Base-by-base conservation (phyloP, 768 basidiomycete species). In the Boletus barrowsii region DNA sequence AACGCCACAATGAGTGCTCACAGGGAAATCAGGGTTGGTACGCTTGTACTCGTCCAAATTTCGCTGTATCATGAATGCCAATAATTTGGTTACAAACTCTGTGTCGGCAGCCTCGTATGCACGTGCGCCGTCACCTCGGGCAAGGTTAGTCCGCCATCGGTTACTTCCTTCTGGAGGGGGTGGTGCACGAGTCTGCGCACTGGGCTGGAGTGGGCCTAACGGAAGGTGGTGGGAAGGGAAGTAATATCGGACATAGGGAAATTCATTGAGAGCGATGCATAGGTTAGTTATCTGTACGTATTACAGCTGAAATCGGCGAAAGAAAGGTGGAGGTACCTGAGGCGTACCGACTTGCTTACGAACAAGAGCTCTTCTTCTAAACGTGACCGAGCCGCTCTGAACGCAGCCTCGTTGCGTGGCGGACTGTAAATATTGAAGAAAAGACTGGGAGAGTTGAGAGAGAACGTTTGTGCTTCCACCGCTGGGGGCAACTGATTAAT, bases 351-450 rank as follows among this genome's bases (percentile, higher is more conserved):
- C 71, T 86, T 89, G 68, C 82, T 82, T 42, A 76, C 73, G 64
- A 93, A 90, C 51, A 80, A 77, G 18, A 99, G 76, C 65, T 98
- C 95, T 64, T 96, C 92, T 66, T 93, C 88, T 42, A 95, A 75
- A n/a, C 88, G 79, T 42, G 83, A 81, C 40, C 90, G 80, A 10
- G 90, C 84, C 4, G 79, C 70, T 62, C 80, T 84, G 60, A 82
- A 83, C 0, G 83, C 76, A n/a, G 80, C 75, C 29, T 89, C 86
- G 40, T 79, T 80, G 51, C 88, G 81, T 1, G 90, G 88, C 1
- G 94, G 91, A 53, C 90, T 91, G 69, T 87, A 98, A 57, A 93
- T 79, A 57, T 87, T 89, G 71, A 90, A 96, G 79, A 98, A 97
- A 33, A 86, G 72, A 43, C 81, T 79, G 0, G 95, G 95, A 3